Base-by-base conservation (phyloP, 2,329 filamentous ascomycete species). In the Trichocomaceae sp. region DNA sequence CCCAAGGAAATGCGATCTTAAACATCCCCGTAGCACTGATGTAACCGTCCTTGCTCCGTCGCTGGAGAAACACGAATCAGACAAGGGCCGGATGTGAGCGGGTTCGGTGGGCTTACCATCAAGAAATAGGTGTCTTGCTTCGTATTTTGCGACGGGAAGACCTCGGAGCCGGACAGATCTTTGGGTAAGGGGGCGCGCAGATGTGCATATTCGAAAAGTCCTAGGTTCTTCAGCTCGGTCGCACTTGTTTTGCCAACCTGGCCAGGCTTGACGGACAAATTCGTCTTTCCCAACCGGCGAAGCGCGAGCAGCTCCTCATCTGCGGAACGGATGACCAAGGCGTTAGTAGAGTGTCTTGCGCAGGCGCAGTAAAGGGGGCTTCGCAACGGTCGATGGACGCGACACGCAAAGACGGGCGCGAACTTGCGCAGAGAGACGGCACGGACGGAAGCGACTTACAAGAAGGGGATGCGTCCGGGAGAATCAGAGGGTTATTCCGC, bases 131-230 rank as follows among this genome's bases (percentile, higher is more conserved):
- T 93, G 69, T 90, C 90, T 59, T 77, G 72, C 58, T 77, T 71
- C 53, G 79, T 75, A 9, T 74, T 71, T 68, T 85, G 85, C 57
- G 85, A 86, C 66, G 88, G 86, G 77, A 97, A 97, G 65, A 99
- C 95, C 67, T 93, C 93, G 5, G 91, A 96, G 26, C 80, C 81
- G 58, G 85, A 83, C 62, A 97, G 85, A 60, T 93, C 90, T 72
- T 91, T 93, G 49, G 93, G 93, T 47, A 99, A 77, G 13, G 93
- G 92, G 58, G 91, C 92, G 66, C 92, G 87, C 49, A 99, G 80
- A 70, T 99, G 93, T 61, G 91, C 92, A 72, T 99, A 99, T 73
- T 97, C 93, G 69, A 99, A 96, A 47, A 86, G 83, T 50, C 89
- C 90, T 58, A 93, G 78, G 62, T 86, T 84, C 61, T 86, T 80